Evolutionary conservation across 805 yeast genomes (phyloP).

Genomic region (Starmerella bacillaris): DNA sequence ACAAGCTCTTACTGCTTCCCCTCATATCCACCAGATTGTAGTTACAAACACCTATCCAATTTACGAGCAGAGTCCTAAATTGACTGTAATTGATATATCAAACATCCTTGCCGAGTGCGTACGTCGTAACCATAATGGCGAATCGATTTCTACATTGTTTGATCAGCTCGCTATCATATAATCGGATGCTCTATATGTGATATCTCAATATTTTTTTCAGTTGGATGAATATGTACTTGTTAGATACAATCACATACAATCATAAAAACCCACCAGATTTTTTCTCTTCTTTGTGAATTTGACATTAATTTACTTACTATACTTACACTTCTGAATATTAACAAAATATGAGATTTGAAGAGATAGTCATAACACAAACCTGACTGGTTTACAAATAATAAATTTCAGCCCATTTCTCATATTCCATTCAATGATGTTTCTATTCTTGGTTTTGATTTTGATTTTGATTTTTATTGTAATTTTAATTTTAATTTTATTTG

Average conservation of each 20-base stretch:
- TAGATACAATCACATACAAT: neutral
- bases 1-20: slow-evolving; percentile 56
- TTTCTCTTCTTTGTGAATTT: neutral
- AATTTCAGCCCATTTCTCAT: too few relatives aligned
- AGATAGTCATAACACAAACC: too few relatives aligned
- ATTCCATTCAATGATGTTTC: too few relatives aligned
- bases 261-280: neutral
- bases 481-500: too few relatives aligned
- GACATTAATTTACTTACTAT: too few relatives aligned
- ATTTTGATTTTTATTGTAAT: too few relatives aligned
- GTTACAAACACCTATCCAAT: slow-evolving; percentile 96
- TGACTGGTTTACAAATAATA: too few relatives aligned
- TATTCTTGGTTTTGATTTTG: too few relatives aligned
- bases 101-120: slow-evolving; percentile 95
- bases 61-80: slow-evolving; percentile 44
- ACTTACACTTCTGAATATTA: too few relatives aligned
- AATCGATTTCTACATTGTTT: slow-evolving; percentile 79
- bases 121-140: slow-evolving; percentile 97
- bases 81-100: slow-evolving; percentile 79
- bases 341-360: too few relatives aligned
- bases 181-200: neutral
- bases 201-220: neutral
- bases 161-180: slow-evolving; percentile 51
- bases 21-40: slow-evolving; percentile 75
- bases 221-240: neutral